Evolutionary conservation across 345 rosid species (phyloP).

Genomic region (Arabidopsis arenosa): DNA sequence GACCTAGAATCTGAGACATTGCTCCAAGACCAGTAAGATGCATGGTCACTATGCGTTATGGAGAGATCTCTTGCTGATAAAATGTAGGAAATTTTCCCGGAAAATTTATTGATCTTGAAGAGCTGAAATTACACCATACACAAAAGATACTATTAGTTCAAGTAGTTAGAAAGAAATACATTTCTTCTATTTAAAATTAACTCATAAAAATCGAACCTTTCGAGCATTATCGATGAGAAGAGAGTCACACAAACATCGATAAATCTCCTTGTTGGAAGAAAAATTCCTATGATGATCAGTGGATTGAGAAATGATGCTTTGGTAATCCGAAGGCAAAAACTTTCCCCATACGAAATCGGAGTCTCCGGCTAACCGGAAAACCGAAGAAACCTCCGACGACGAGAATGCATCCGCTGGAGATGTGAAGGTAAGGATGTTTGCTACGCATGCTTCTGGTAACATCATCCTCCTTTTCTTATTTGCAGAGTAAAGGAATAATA

Average conservation of each 20-base stretch:
- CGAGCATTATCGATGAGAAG: constrained; percentile 55
- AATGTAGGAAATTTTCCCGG: constrained; percentile 56
- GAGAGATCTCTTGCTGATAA: constrained; percentile 75
- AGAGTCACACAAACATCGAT: constrained; percentile 52
- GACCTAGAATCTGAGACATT: constrained; percentile 63
- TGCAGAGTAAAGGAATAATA: too few species aligned
- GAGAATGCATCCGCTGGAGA: constrained; percentile 63
- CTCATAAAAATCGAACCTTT: constrained; percentile 43
- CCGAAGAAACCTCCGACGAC: constrained; percentile 53
- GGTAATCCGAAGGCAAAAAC: constrained; percentile 58
- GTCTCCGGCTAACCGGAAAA: constrained; percentile 62
- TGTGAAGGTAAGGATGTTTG: constrained; percentile 61
- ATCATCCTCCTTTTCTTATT: constrained; percentile 15
- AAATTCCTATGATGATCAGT: constrained; percentile 28
- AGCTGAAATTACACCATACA: constrained; percentile 47
- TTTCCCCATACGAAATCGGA: constrained; percentile 67
- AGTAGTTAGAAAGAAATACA: not conserved
- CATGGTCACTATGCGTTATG: constrained; percentile 56
- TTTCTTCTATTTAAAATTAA: not conserved
- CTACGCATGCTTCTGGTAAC: constrained; percentile 70
- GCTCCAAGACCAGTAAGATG: constrained; percentile 65
- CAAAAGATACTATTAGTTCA: not conserved
- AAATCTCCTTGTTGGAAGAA: constrained; percentile 68
- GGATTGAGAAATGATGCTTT: constrained; percentile 40
- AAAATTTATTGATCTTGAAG: constrained; percentile 60